Percentiles rank a stretch among this genome's conserved stretches.
Evolutionary conservation across 23 red algal species (phyloP).

Genomic region (Chondrus crispus): DNA sequence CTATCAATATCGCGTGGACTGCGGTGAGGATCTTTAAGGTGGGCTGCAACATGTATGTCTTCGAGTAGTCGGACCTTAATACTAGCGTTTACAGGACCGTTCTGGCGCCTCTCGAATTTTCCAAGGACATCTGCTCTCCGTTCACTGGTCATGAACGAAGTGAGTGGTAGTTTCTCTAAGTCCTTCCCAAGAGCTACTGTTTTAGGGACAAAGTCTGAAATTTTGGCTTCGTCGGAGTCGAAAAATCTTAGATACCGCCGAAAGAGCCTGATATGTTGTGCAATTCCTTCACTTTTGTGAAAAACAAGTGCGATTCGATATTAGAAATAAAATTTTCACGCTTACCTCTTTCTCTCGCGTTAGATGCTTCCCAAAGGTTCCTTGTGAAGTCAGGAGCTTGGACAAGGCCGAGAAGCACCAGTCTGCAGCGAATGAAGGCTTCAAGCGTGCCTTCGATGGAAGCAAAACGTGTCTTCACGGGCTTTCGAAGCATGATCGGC

Average conservation of each 20-base stretch:
- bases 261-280: neutral
- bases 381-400: neutral
- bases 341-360: neutral
- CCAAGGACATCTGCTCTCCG: neutral
- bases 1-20: neutral
- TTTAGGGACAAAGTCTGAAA: neutral
- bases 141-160: neutral
- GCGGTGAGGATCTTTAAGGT: neutral
- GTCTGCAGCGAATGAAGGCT: neutral
- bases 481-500: neutral
- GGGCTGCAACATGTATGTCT: neutral
- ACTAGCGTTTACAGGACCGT: neutral
- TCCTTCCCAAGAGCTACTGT: neutral
- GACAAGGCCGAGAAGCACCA: neutral
- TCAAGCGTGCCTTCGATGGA: neutral
- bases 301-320: too few species aligned
- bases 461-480: neutral
- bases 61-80: slow-evolving; percentile 20
- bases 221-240: neutral
- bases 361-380: neutral
- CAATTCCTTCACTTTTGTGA: neutral
- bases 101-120: neutral
- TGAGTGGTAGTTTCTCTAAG: neutral
- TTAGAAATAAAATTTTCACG: too few species aligned
- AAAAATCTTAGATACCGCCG: neutral